Evolutionary conservation across 1,139 yeast species (phyloP), one percentile per base, ranked within the genome.

Genomic region (Torulaspora pretoriensis): DNA sequence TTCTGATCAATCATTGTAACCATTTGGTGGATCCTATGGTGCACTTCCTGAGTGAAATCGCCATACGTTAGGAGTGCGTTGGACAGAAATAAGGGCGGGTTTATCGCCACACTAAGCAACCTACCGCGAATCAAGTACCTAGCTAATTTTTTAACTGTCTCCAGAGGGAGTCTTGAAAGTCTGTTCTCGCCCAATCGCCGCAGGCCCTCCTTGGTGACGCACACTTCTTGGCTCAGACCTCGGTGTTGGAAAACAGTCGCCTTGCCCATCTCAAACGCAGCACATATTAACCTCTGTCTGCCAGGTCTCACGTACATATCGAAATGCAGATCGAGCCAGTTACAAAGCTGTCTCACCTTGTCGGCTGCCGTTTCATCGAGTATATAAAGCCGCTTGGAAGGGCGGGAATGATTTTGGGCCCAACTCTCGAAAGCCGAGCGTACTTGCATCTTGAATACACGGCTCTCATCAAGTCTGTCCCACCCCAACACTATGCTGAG

Each of bases 391-490:
- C 37, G 38, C 31, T 31, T 29, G 22, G 34, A 10, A 13, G 12
- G 14, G 9, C 33, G 40, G 3, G 42, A 42, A 35, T 46, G 40
- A 8, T 34, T 30, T 32, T 41, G 43, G 17, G 49, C 49, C 49
- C 49, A 46, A 16, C 27, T 17, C 8, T 46, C 46, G 24, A 46
- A 46, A 4, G 37, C 28, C 9, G 29, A 23, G 16, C 43, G 42
- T 35, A 43, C 39, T 22, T 43, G 42, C 17, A 38, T 26, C 24
- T 43, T 43, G 30, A 46, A 46, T 5, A 41, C 35, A 22, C 47
- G 37, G 22, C 47, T 43, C 16, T 46, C 49, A 35, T 46, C 47
- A 23, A 46, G 24, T 33, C 40, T 40, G 24, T 46, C 49, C 49
- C 49, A 46, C 7, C 49, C 49, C 23, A 39, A 26, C 4, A 46